Base-by-base conservation (phyloP, 1,284 basidiomycete genomes). In the Apiotrichum brassicae region DNA sequence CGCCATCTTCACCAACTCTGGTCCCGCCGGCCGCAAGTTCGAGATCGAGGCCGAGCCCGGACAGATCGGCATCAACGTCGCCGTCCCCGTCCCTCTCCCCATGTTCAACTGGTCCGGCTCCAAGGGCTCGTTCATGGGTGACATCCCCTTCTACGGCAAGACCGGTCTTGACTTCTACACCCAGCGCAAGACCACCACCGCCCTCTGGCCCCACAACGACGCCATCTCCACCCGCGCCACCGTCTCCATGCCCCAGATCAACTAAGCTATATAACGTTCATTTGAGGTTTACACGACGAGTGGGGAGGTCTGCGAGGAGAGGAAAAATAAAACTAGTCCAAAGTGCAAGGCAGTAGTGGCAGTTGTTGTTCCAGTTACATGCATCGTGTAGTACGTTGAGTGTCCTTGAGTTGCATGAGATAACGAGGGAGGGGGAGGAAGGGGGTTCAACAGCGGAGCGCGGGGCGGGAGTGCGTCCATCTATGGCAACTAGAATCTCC, bases 1-100 rank as follows among this genome's bases (percentile, higher is more conserved):
- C n/a, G 87, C 89, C 25, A 90, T 95, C 67, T 97, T 95, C 73
- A 98, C 94, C 26, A 88, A 93, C 74, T 90, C 86, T 42, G 94
- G 94, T n/a, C 87, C 93, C 26, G 91, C 91, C 7, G 93, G 91
- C 19, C 83, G 94, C 54, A 88, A 87, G 74, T 98, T 95, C 59
- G 93, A 98, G 75, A 80, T 79, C 39, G 80, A 85, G 52, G 84
- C 94, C 53, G 87, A 97, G 57, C 85, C 90, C 44, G 94, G 94
- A 36, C 91, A 97, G 74, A 81, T 94, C 63, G 90, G 90, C 37
- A 82, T 98, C 73, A 97, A 98, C 67, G 86, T 94, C 85, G 93
- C 38, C 88, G 95, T 64, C 85, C 93, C 44, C 60, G 76, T 91
- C 4, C 89, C 92, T 38, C 77, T 87, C 42, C 86, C 85, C 11